Evolutionary conservation across 129 eudicot genomes (phyloP), one percentile per base, ranked within the genome.

Genomic region (Centrapalus pauciflorus): DNA sequence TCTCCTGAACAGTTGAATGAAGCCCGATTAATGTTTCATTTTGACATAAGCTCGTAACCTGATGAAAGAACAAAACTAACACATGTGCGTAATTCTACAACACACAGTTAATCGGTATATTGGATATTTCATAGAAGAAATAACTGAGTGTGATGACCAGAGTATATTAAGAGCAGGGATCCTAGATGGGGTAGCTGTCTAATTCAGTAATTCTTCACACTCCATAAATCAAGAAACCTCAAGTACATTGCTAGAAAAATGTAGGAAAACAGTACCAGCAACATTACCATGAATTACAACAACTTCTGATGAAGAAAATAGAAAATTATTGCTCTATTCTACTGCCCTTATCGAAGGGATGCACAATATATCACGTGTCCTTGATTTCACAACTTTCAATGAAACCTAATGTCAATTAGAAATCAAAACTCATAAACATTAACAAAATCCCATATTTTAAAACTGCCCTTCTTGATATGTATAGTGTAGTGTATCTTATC

Each of bases 391-490:
- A 63, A 50, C 70, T 72, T 49, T 61, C 32, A 33, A 61, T 50
- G 63, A 72, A 72, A 72, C 70, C 77, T 72, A 72, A 60, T 63
- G 67, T 72, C 71, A 72, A 72, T 72, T 72, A 62, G 71, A 63
- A 63, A 72, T 35, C 30, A 52, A 72, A 37, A 72, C 24, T 72
- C 56, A 72, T 62, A 72, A 69, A 56, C 75, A 17, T 27, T 29
- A 69, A 72, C 64, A 72, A 72, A 63, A 72, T 72, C 77, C 71
- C 77, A 63, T 26, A 63, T 26, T 72, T 61, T 72, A 17, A 50
- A 62, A 72, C 71, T 35, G 55, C 71, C 64, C 33, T 72, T 72
- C 77, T 63, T 72, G 77, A 72, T 72, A 63, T 63, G 64, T 72
- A 51, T 52, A 62, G 49, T 67, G 48, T 51, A 62, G 37, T 72